Evolutionary conservation across 1,139 yeast genomes (phyloP), one percentile per base, ranked within the genome.

Genomic region (Dujonia santamariae): DNA sequence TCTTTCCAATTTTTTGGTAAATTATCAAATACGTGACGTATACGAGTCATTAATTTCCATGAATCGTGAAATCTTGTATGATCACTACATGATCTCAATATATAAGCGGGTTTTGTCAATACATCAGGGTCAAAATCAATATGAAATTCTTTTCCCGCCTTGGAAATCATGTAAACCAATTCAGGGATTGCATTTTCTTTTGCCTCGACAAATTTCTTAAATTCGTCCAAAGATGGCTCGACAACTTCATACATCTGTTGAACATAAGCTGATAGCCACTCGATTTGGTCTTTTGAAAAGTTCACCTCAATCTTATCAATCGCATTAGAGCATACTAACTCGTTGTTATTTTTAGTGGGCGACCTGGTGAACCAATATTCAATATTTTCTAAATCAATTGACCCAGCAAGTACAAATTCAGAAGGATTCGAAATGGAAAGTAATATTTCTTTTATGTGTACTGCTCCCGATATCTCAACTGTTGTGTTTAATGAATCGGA

Each of bases 61-160:
- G 94, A 78, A 47, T 87, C 87, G 43, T 80, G 77, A 26, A 82
- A 77, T 42, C 98, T 67, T 4, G 88, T 78, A 57, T 90, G 97
- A 13, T 78, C 74, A 26, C 70, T 68, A 2, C 81, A 74, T 2
- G 88, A 72, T 40, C 96, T 71, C 35, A 85, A 75, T 27, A 87
- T 76, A 46, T 83, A 81, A 0, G 96, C 85, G 0, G 97, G 97
- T 35, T 88, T 80, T 0, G 97, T 90, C 34, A 92, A 72, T 9
- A 87, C 96, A 6, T 86, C 80, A 0, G 97, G 95, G 50, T 92
- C 97, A 46, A 85, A 85, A 36, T 79, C 80, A 30, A 88, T 75
- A 23, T 72, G 68, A 48, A 68, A 75, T 11, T 64, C 61, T 14
- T 69, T 72, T 23, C 92, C 80, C 0, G 90, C 92, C 19, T 63